Evolutionary conservation across 345 rosid species (phyloP).

Genomic region (thale cress (Arabidopsis thaliana)): TAIR10.1 NC_003074.8:5039501-5040000

Average conservation of each 20-base stretch:
- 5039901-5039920: not conserved
- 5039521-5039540: not conserved
- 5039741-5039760: not conserved
- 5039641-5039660: not conserved
- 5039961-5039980: slow-evolving; percentile 49
- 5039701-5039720: not conserved
- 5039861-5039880: not conserved
- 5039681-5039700: not conserved
- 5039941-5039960: slow-evolving; percentile 42
- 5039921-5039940: slow-evolving; percentile 25
- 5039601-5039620: not conserved
- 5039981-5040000: slow-evolving; percentile 49
- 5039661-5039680: not conserved
- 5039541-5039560: not conserved
- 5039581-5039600: not conserved
- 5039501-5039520: not conserved
- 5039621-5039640: not conserved
- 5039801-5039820: not conserved
- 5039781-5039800: not conserved
- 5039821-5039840: not conserved
- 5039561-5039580: not conserved
- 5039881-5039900: not conserved
- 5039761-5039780: not conserved
- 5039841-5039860: not conserved
- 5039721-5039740: not conserved